Base-by-base conservation (phyloP, 169 alveolate genomes). In the Cyclospora cayetanensis region DNA sequence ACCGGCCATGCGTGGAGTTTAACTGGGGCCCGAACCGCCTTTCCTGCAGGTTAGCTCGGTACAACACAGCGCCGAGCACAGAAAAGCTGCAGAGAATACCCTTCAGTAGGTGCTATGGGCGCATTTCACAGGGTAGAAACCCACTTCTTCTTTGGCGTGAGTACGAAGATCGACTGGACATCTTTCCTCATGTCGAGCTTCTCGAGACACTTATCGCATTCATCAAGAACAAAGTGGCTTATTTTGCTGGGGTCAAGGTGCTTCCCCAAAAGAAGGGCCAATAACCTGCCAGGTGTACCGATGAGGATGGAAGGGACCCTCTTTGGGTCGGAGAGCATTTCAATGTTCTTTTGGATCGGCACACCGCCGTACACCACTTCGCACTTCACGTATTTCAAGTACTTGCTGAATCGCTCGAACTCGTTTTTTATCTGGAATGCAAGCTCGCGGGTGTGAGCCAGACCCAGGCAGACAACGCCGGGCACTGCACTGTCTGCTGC, bases 251-350 rank as follows among this genome's bases (percentile, higher is more conserved):
- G 95, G 91, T 97, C 96, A 63, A 99, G 94, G 86, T 97, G 97
- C 95, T 98, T 97, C 83, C 96, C 98, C 91, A 97, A 96, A 25
- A 97, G 97, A 27, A 99, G 97, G 29, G 99, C 99, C 42, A 98
- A 96, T 42, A 99, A 96, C 74, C 99, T 97, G 22, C 99, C 99
- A n/a, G 99, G 99, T 20, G 99, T 98, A 3, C 99, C 99, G 35
- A 99, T 99, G 37, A 99, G 95, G 74, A 99, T 98, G 95, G 98
- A 98, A 1, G 99, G 99, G 52, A 94, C 85, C 52, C 95, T 93
- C 77, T 89, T 95, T 1, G 99, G 97, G 79, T 96, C 98, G 94
- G 98, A 97, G n/a, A 99, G 98, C 96, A 98, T 96, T 37, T 96
- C 97, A 50, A 97, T 96, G 89, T 99, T 99, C 88, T 97, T 97